Base-by-base conservation (phyloP, 495 filamentous ascomycete genomes). In the Tuber borchii region DNA sequence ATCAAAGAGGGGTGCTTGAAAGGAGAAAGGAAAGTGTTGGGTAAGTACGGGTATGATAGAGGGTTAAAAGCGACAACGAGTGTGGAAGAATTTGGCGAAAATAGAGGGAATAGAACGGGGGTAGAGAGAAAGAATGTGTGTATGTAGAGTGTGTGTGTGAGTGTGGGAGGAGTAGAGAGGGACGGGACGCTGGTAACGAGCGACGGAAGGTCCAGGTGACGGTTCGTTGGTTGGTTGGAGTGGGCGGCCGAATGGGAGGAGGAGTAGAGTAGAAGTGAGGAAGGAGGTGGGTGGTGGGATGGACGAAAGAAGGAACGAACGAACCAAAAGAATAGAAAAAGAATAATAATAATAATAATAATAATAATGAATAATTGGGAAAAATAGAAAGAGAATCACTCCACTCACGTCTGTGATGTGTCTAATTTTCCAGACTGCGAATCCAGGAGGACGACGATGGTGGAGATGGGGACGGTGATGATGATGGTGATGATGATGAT, bases 121-220 rank as follows among this genome's bases (percentile, higher is more conserved):
- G 43, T 42, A 26, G 56, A 39, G 51, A 42, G 51, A 79, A 71
- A 75, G 61, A 70, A 69, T 61, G 78, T 65, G 78, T 44, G 76
- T 43, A 61, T 48, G 69, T 17, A 31, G 56, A 26, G 51, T 31
- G 74, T 79, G 72, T 78, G 76, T 48, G 71, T n/a, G n/a, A 61
- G 76, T 78, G 78, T 65, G 56, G 77, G 74, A 79, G 72, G 71
- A 65, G 56, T 48, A 71, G 74, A 70, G 76, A 72, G 72, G 56
- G 77, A 75, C 77, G 73, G 68, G 76, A 70, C 61, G 74, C 74
- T 75, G 73, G 70, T 65, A 79, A 79, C 73, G 76, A 79, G 73
- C 78, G 70, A 72, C 76, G 76, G 77, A 73, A 78, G 71, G 77
- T 72, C 72, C 78, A 79, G 78, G 78, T 79, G 78, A 79, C 71